These are phyloP conservation scores for Monosporascus cannonballus DNA, from an alignment of 2,329 filamentous ascomycete species.

Conservation along the genomic window DNA sequence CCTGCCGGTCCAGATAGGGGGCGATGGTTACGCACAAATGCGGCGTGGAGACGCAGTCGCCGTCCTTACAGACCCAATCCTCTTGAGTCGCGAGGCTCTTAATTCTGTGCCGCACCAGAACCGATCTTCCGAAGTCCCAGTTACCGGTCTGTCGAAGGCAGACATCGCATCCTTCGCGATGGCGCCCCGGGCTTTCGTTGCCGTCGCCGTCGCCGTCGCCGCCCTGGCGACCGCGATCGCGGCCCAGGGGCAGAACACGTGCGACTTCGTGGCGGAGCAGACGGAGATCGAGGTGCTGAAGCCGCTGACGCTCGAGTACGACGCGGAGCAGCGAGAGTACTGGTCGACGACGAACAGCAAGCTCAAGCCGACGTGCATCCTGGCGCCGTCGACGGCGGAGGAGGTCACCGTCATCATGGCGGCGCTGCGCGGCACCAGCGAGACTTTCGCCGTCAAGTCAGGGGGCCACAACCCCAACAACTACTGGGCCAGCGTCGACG, in stretches of 20 bases:
- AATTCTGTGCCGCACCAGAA: too few relatives aligned
- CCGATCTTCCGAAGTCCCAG: too few relatives aligned
- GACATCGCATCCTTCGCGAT: conserved; percentile 5
- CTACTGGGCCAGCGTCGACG: conserved; percentile 43
- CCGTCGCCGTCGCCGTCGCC: conserved; percentile 9
- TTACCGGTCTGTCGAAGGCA: neutral
- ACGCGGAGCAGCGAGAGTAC: conserved; percentile 33
- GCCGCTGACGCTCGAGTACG: conserved; percentile 28
- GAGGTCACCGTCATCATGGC: conserved; percentile 49
- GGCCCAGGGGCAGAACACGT: conserved; percentile 26
- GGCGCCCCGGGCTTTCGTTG: conserved; percentile 8
- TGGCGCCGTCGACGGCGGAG: conserved; percentile 38
- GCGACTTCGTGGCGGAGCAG: conserved; percentile 27
- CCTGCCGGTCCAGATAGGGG: too few relatives aligned
- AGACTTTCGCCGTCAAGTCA: conserved; percentile 48
- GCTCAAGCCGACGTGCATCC: conserved; percentile 40
- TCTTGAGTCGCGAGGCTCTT: too few relatives aligned
- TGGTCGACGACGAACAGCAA: conserved; percentile 39
- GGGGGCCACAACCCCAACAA: conserved; percentile 53
- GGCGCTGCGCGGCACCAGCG: conserved; percentile 39
- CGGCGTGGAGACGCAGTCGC: too few relatives aligned
- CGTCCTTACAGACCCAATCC: too few relatives aligned
- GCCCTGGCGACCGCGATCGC: conserved; percentile 9
- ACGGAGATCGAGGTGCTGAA: conserved; percentile 28
- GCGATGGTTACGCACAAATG: too few relatives aligned